Evolutionary conservation across 345 rosid species (phyloP), one percentile per base, ranked within the genome.

Genomic region (Trapa incisa): DNA sequence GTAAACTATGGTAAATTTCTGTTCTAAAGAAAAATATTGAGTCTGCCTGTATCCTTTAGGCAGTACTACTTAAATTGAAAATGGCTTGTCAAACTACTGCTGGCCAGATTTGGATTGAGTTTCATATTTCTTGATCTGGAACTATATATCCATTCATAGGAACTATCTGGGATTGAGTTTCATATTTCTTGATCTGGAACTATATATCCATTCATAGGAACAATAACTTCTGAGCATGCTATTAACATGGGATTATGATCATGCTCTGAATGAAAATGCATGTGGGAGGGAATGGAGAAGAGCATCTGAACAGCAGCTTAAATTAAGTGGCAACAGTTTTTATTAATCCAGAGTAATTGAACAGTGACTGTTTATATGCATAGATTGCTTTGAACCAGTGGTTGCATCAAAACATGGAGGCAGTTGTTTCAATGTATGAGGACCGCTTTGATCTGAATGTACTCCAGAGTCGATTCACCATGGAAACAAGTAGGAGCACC

Each of bases 371-470:
- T 67, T 47, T 68, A 69, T 72, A 71, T 66, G 61, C 16, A 67
- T 80, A 90, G 97, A 89, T 90, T 45, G 92, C 92, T 77, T 74
- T 93, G 79, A 87, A 87, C 70, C 87, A 79, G 65, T 93, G 98
- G 98, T 60, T 87, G 75, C 89, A 93, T 79, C 96, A 87, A 83
- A 93, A 93, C 68, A 61, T 87, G 81, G 96, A 88, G 78, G 87
- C 88, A 52, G 89, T 90, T 60, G 87, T 81, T 67, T 88, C 96
- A 7, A 93, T 93, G 93, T 93, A 90, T 29, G 97, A 93, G 75
- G 96, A 93, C 78, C 86, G 83, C 36, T 93, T 93, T 80, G 98
- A 93, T 76, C 80, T 93, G n/a, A 77, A 74, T 75, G 76, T 81
- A 9, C 86, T 93, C 61, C 71, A 82, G 63, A 82, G 73, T 41